Evolutionary conservation across 129 eudicot species (phyloP), one percentile per base, ranked within the genome.

Genomic region (Logfia minima): DNA sequence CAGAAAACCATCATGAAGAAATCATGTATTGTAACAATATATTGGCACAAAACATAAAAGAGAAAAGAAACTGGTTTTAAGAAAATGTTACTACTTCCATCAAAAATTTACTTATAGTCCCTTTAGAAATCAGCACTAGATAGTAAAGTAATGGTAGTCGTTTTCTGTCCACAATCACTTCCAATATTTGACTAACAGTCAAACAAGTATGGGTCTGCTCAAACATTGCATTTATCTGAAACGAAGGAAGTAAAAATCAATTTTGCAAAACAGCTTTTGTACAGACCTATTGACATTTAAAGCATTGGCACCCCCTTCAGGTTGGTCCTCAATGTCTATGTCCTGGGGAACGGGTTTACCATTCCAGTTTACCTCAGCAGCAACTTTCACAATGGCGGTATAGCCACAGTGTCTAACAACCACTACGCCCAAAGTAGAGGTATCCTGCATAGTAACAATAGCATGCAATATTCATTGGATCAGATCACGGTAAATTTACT

Each of bases 231-330:
- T n/a, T 56, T 56, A 56, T 56, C 24, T 56, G 24, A 56, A 10
- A 6, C 62, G 23, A 37, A n/a, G 13, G 16, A 48, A 48, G 34
- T 24, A 3, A 63, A 58, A 41, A 21, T 13, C 52, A 23, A 59
- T 16, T 34, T 29, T 4, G 39, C 52, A 9, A 51, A 19, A 4
- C 18, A 35, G 26, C 26, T 34, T 14, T 59, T 48, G 10, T 24
- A 84, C 93, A 81, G 61, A 93, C 98, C 98, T 94, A 71, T 94
- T 94, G 16, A 91, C 91, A 82, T 94, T 94, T 83, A 94, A 80
- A 83, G 98, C 96, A 83, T 88, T 89, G 14, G 98, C 97, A 78
- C 98, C 98, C 31, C 98, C 98, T 45, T 94, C 96, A 32, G 97
- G 92, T 70, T 94, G 96, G 77, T 91, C 98, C 78, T 87, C 97